phyloP scores from a whole-genome alignment of 805 yeast species.

The Jamesozyma spencerorum region DNA sequence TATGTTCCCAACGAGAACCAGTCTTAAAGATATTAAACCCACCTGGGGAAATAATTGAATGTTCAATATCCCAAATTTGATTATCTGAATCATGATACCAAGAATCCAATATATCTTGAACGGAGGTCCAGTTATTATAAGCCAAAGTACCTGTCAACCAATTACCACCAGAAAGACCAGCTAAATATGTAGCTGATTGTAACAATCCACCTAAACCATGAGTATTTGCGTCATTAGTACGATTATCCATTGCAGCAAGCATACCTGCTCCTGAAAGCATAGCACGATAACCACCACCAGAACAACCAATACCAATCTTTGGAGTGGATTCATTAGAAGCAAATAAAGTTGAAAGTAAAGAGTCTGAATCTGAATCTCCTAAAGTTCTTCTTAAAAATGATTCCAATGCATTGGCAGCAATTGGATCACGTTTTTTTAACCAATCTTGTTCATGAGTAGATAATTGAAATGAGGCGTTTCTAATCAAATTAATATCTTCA shows the following conservation, averaged over 20 bases:
- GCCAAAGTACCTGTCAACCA: conserved; percentile 69
- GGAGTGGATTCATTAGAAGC: conserved; percentile 15
- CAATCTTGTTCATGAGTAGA: conserved; percentile 41
- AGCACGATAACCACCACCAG: conserved; percentile 91
- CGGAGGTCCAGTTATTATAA: conserved; percentile 63
- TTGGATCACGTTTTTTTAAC: conserved; percentile 38
- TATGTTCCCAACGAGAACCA: conserved; percentile 43
- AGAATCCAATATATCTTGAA: conserved; percentile 46
- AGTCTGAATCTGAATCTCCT: conserved; percentile 17
- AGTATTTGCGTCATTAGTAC: conserved; percentile 47
- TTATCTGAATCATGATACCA: conserved; percentile 23
- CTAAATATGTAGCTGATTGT: conserved; percentile 58
- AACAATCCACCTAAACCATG: conserved; percentile 66
- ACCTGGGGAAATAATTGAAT: conserved; percentile 52
- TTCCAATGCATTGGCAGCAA: conserved; percentile 37
- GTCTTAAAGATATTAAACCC: conserved; percentile 51
- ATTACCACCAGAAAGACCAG: conserved; percentile 79
- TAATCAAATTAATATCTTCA: conserved; percentile 26
- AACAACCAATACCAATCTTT: conserved; percentile 51
- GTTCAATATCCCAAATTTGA: conserved; percentile 60
- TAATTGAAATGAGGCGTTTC: conserved; percentile 38
- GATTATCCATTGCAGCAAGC: conserved; percentile 70
- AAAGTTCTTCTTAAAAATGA: conserved; percentile 37
- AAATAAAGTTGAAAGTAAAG: conserved; percentile 15
- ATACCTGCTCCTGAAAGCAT: conserved; percentile 82